Conservation (phyloP, 805 yeast genomes). For the Groenewaldozyma tartarivorans region DNA sequence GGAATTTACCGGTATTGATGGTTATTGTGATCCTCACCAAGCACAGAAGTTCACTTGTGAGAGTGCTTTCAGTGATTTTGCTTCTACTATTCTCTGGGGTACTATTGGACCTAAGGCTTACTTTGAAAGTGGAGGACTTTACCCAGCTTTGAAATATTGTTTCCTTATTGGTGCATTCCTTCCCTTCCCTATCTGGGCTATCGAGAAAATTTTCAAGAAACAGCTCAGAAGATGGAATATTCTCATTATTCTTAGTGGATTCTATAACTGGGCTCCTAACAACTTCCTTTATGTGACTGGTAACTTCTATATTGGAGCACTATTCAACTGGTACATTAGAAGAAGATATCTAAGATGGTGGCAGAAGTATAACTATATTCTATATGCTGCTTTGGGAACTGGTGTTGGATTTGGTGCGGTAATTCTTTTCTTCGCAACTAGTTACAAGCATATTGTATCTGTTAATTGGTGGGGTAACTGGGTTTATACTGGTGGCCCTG, state of each 20-base stretch:
- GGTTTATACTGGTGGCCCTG: constrained; percentile 8
- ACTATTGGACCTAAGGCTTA: constrained; percentile 39
- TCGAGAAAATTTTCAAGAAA: constrained; percentile 1
- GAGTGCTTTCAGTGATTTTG: constrained; percentile 33
- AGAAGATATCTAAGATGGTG: constrained; percentile 39
- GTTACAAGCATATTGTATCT: constrained; percentile 23
- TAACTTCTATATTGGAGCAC: constrained; percentile 33
- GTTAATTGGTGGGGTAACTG: constrained; percentile 44
- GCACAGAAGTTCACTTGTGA: constrained; percentile 38
- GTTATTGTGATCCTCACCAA: constrained; percentile 36
- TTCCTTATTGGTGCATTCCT: constrained; percentile 19
- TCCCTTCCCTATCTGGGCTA: constrained; percentile 4
- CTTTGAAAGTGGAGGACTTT: constrained; percentile 25
- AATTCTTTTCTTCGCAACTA: constrained; percentile 34
- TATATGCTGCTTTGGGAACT: constrained; percentile 39
- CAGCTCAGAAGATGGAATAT: constrained; percentile 2
- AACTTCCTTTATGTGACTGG: constrained; percentile 35
- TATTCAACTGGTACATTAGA: constrained; percentile 38
- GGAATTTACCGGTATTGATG: constrained; percentile 32
- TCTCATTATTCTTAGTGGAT: constrained; percentile 2
- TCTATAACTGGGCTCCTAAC: constrained; percentile 28
- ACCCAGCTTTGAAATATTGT: constrained; percentile 18
- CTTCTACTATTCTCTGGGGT: constrained; percentile 37
- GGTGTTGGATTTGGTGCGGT: constrained; percentile 42
- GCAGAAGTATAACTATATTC: constrained; percentile 42